Conservation (phyloP, 75 land plant species). For the Azolla pinnata region DNA sequence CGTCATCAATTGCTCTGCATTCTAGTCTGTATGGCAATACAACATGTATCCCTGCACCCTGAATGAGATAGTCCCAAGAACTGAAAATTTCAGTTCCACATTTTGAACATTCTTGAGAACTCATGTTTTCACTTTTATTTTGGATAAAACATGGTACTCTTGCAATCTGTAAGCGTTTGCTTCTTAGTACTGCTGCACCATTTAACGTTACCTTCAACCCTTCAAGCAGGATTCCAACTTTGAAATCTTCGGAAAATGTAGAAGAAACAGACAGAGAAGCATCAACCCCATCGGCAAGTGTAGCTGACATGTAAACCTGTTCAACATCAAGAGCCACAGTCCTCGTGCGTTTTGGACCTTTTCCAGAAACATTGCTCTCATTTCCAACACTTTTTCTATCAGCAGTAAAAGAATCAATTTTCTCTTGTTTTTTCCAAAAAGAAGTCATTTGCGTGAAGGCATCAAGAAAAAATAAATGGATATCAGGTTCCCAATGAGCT, state of each 20-base stretch:
- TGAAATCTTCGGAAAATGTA: slow-evolving; percentile 91
- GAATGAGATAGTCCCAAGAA: slow-evolving; percentile 80
- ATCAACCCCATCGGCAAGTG: slow-evolving; percentile 89
- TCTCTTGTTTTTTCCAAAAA: slow-evolving; percentile 27
- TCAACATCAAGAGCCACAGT: slow-evolving; percentile 80
- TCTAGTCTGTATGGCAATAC: slow-evolving; percentile 79
- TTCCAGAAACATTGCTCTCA: not conserved
- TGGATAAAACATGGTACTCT: slow-evolving; percentile 46
- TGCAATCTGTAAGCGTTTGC: slow-evolving; percentile 85
- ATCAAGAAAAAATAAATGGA: slow-evolving; percentile 65
- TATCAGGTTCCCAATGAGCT: slow-evolving; percentile 89
- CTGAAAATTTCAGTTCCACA: slow-evolving; percentile 16
- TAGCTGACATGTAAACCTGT: slow-evolving; percentile 57
- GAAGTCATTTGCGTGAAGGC: slow-evolving; percentile 36
- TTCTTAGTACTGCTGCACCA: slow-evolving; percentile 55
- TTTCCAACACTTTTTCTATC: not conserved
- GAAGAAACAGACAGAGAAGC: slow-evolving; percentile 56
- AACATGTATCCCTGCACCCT: slow-evolving; percentile 70
- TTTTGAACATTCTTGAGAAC: slow-evolving; percentile 7
- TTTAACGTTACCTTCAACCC: slow-evolving; percentile 56
- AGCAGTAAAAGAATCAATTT: not conserved
- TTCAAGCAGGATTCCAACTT: slow-evolving; percentile 85
- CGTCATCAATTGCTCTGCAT: slow-evolving; percentile 88
- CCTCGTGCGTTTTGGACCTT: not conserved
- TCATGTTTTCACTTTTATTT: not conserved